Percentiles rank a stretch among this genome's conserved stretches.
These are phyloP conservation scores for Phytophthora fragariaefolia DNA, from an alignment of 352 stramenopile species.

Conservation along the genomic window DNA sequence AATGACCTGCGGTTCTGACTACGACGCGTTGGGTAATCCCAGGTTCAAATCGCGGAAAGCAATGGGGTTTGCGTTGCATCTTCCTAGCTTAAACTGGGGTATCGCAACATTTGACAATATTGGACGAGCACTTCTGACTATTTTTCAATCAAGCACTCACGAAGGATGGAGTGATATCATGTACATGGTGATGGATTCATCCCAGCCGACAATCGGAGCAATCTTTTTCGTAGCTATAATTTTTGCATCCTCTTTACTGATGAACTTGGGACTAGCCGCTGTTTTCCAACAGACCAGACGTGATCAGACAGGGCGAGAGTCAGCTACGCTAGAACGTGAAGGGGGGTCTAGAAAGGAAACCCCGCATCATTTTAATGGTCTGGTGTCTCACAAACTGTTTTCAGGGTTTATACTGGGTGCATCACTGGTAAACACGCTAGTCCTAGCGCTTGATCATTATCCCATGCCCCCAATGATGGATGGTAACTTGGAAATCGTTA, in stretches of 20 bases:
- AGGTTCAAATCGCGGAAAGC: conserved; percentile 48
- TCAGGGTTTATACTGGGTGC: too few species aligned
- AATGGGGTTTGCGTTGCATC: conserved; percentile 57
- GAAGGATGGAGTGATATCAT: conserved; percentile 85
- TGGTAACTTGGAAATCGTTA: conserved; percentile 60
- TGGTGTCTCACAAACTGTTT: conserved; percentile 60
- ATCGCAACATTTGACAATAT: conserved; percentile 94
- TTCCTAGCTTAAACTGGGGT: conserved; percentile 74
- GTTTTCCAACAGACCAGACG: conserved; percentile 87
- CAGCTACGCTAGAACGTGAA: not conserved
- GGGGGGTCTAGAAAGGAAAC: too few species aligned
- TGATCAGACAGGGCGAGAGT: conserved; percentile 24
- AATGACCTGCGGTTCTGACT: conserved; percentile 64
- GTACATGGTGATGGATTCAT: conserved; percentile 77
- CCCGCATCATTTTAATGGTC: conserved; percentile 21
- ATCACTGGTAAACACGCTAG: conserved; percentile 79
- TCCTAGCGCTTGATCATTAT: conserved; percentile 81
- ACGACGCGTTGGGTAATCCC: conserved; percentile 60
- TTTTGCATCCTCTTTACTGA: conserved; percentile 86
- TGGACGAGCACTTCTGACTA: conserved; percentile 83
- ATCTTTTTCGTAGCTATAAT: conserved; percentile 89
- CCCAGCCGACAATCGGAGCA: conserved; percentile 51
- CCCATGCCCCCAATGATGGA: conserved; percentile 55
- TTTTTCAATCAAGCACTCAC: conserved; percentile 91
- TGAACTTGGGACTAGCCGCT: conserved; percentile 88